Evolutionary conservation across 2,329 filamentous ascomycete species (phyloP), one percentile per base, ranked within the genome.

Genomic region (Beauveria sp.): DNA sequence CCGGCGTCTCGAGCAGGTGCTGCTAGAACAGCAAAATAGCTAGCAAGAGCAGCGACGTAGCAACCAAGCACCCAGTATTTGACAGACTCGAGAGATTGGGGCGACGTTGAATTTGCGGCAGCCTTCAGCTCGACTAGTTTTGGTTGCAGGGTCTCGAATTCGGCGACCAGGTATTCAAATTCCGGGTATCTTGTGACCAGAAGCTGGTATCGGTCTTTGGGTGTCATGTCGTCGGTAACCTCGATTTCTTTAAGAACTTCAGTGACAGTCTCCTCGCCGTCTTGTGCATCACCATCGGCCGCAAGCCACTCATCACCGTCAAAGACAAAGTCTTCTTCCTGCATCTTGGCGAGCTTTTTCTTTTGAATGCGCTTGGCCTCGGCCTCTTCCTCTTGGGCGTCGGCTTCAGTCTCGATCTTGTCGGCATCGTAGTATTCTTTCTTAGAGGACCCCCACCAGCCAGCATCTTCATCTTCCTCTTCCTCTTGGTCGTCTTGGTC

Each of bases 381-480:
- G 12, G 83, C 86, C 74, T 99, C 96, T 79, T 99, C 95, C 70
- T 95, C 93, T 38, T 96, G 76, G 0, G 95, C 95, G 68, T 85
- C 83, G 43, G 78, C 82, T 71, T 88, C 84, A 6, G 83, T 86
- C 69, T 86, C 83, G 66, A 84, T 80, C 31, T 80, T 76, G 74
- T 99, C 93, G 67, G 91, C 90, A 77, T 96, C 84, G 76, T 99
- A 99, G 76, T 97, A 96, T 68, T 96, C 93, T 64, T 89, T 89
- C 73, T 86, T 93, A 2, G 90, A 92, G 5, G 88, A 83, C 34
- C 93, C 95, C 93, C 95, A 98, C 71, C 87, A 93, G 48, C 85
- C 86, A 57, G 86, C 79, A 31, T 83, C 80, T 7, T 82, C 82
- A 20, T 82, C 83, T 6, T 68, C 69, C n/a, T 63, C 68, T 18